Evolutionary conservation across 83 land plant species (phyloP).

Genomic region (Picea engelmannii): DNA sequence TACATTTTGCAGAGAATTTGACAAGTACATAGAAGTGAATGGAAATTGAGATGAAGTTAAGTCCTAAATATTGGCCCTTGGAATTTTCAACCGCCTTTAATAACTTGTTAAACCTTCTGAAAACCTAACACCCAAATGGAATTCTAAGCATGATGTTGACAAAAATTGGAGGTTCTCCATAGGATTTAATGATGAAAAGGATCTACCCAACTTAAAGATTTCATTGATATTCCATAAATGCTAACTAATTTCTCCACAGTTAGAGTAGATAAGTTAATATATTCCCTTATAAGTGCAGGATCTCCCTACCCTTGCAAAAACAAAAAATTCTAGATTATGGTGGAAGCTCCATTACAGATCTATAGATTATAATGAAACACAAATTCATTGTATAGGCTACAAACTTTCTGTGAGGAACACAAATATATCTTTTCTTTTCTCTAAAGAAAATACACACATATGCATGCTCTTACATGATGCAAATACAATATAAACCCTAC

Average conservation of each 20-base stretch:
- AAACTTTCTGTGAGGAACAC: no score
- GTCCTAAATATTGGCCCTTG: slow-evolving; percentile 13
- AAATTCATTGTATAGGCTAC: no score
- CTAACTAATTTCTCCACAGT: slow-evolving; percentile 2
- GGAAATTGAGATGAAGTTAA: neutral
- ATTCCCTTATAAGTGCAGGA: slow-evolving; percentile 11
- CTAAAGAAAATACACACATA: no score
- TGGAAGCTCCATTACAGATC: no score
- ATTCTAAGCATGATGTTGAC: neutral
- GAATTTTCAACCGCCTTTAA: slow-evolving; percentile 24
- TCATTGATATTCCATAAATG: neutral
- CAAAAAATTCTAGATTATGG: neutral
- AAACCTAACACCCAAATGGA: slow-evolving; percentile 13
- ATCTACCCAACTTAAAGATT: slow-evolving; percentile 7
- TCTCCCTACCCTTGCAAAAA: slow-evolving; percentile 40
- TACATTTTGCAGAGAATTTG: neutral
- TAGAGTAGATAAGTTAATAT: neutral
- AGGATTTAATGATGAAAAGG: slow-evolving; percentile 11
- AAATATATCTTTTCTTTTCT: no score
- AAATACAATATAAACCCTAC: no score
- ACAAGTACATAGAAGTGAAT: neutral
- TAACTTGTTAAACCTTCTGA: slow-evolving; percentile 7
- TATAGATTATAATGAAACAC: no score
- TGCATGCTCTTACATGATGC: no score
- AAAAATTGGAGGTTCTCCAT: slow-evolving; percentile 2